Evolutionary conservation across 805 yeast genomes (phyloP).

Genomic region (Candida ovalis): DNA sequence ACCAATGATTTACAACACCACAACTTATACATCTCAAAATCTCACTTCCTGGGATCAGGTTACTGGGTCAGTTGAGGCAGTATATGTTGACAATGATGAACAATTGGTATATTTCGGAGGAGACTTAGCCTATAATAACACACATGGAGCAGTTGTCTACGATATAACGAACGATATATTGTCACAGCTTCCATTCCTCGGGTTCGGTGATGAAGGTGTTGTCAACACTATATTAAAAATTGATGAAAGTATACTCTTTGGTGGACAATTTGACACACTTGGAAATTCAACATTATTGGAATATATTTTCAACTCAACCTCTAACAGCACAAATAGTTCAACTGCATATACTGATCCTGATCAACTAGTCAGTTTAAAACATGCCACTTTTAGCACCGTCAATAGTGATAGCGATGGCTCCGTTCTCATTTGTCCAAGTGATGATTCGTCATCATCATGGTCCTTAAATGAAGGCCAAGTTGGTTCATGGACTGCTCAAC

Average conservation of each 20-base stretch:
- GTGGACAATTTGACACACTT: slow-evolving; percentile 68
- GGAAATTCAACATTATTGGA: slow-evolving; percentile 45
- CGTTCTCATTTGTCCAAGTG: slow-evolving; percentile 56
- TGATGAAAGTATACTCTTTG: slow-evolving; percentile 61
- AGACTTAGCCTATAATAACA: slow-evolving; percentile 46
- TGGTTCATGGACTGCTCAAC: slow-evolving; percentile 63
- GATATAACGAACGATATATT: slow-evolving; percentile 42
- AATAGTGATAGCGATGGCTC: slow-evolving; percentile 35
- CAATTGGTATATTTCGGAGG: slow-evolving; percentile 78
- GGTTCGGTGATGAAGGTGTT: slow-evolving; percentile 58
- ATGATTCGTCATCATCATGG: slow-evolving; percentile 45
- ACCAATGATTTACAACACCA: slow-evolving; percentile 21
- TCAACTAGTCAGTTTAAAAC: slow-evolving; percentile 56
- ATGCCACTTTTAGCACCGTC: slow-evolving; percentile 50
- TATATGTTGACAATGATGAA: slow-evolving; percentile 44
- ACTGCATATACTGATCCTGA: slow-evolving; percentile 43
- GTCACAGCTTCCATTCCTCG: slow-evolving; percentile 60
- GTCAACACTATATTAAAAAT: slow-evolving; percentile 61
- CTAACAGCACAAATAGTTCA: slow-evolving; percentile 33
- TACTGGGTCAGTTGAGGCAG: slow-evolving; percentile 40
- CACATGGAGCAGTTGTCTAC: slow-evolving; percentile 64
- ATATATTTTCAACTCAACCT: slow-evolving; percentile 27
- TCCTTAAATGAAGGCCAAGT: slow-evolving; percentile 38
- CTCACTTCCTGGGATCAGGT: slow-evolving; percentile 26
- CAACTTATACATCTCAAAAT: neutral